Base-by-base conservation (phyloP, 2,329 filamentous ascomycete genomes). In the Ascochyta fabae region DNA sequence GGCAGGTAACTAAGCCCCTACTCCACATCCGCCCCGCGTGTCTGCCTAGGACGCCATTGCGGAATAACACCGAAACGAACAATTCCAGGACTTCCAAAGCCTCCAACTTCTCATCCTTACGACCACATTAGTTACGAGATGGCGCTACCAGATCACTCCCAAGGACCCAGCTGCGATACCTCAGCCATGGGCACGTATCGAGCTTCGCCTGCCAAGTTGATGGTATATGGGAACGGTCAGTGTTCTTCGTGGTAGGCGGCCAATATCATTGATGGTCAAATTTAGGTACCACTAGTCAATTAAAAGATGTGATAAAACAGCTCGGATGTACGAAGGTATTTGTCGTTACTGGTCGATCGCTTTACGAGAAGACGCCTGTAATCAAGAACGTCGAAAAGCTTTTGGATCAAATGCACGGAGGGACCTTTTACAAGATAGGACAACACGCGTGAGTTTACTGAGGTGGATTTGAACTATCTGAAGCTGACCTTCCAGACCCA, bases 371-470 rank as follows among this genome's bases (percentile, higher is more conserved):
- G 66, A 85, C 83, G 0, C 73, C 77, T 0, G 76, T 86, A 10
- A 80, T 86, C 65, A 79, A 80, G 58, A 72, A 80, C 27, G 78
- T 85, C 9, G 82, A 85, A 69, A 71, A 77, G 35, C 71, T 79
- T 4, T 72, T 85, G 3, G 79, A 77, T 13, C 59, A 72, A 13
- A 72, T 76, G 10, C 81, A 84, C 62, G 83, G 81, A 15, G 80
- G 81, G 43, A 85, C 83, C 1, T 85, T 83, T 64, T 78, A 77
- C 66, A 80, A 80, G 58, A 84, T 86, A 53, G 79, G 78, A 33
- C 81, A 84, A 59, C 83, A 85, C 71, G 82, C 82, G 49, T 83
- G 76, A 23, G 77, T 82, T 26, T 10, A 6, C 73, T 74, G 19
- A 71, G 78, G 46, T 74, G 9, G 6, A 38, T 4, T 6, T 19